Evolutionary conservation across 108 stramenopile genomes (phyloP).

Genomic region (Cyclotella cryptica): DNA sequence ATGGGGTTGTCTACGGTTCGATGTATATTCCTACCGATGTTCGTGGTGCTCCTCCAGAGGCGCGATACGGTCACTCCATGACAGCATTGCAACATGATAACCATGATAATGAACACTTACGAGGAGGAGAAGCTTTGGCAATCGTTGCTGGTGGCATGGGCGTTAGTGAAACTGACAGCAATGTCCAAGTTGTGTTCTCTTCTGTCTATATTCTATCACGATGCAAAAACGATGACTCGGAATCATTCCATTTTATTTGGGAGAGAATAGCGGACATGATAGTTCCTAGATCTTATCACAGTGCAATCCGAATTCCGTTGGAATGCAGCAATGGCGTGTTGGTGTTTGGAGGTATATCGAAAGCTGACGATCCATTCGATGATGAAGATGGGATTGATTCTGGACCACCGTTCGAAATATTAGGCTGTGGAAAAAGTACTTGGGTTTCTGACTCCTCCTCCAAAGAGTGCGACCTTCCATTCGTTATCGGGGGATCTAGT

Average conservation of each 20-base stretch:
- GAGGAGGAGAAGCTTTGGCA: slow-evolving; percentile 36
- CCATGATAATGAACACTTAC: slow-evolving; percentile 6
- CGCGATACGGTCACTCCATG: slow-evolving; percentile 82
- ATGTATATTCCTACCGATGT: slow-evolving; percentile 50
- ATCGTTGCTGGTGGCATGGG: slow-evolving; percentile 48
- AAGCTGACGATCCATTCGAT: slow-evolving; percentile 54
- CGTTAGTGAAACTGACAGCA: neutral
- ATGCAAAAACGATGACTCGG: slow-evolving; percentile 15
- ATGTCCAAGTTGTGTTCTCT: slow-evolving; percentile 28
- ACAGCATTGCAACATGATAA: slow-evolving; percentile 41
- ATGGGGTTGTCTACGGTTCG: slow-evolving; percentile 4
- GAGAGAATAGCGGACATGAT: slow-evolving; percentile 45
- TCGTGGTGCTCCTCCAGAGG: slow-evolving; percentile 54
- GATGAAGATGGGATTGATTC: neutral
- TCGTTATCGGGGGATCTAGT: neutral
- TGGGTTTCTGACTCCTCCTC: neutral
- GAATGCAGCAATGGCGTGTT: slow-evolving; percentile 33
- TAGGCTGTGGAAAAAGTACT: neutral
- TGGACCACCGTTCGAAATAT: neutral
- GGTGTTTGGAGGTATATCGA: slow-evolving; percentile 52
- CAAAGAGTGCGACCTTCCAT: neutral
- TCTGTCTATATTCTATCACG: slow-evolving; percentile 50
- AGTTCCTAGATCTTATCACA: slow-evolving; percentile 45
- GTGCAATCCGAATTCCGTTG: slow-evolving; percentile 8
- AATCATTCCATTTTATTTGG: slow-evolving; percentile 43